phyloP scores from a whole-genome alignment of 2,329 filamentous ascomycete species.

The Aspergillus sp. region DNA sequence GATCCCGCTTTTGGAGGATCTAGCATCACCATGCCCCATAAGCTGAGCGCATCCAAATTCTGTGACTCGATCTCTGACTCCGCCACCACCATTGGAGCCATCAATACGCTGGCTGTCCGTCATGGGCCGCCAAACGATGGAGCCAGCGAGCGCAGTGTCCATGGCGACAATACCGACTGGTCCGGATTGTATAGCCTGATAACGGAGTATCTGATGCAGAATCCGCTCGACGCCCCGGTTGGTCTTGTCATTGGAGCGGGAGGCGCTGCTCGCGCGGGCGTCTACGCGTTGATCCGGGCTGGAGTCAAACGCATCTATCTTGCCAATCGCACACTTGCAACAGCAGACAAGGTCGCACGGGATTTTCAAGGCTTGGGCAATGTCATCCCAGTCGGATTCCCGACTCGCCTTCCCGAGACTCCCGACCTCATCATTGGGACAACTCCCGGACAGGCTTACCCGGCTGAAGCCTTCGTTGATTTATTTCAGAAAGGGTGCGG shows the following conservation, averaged over 20 bases:
- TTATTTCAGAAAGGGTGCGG: neutral
- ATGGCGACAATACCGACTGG: neutral
- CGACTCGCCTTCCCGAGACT: neutral
- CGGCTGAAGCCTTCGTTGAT: neutral
- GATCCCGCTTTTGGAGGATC: conserved; percentile 75
- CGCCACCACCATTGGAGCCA: neutral
- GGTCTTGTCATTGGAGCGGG: conserved; percentile 7
- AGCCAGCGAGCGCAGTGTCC: neutral
- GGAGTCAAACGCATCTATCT: neutral
- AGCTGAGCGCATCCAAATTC: conserved; percentile 5
- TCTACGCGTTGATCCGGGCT: conserved; percentile 2
- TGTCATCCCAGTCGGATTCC: neutral
- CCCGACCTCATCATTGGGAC: neutral
- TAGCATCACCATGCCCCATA: conserved; percentile 60
- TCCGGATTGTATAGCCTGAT: neutral
- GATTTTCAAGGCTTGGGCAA: neutral
- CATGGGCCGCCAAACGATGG: neutral
- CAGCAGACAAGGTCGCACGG: neutral
- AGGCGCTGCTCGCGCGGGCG: neutral
- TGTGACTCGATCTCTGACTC: neutral
- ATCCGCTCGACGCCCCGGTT: neutral
- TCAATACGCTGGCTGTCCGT: neutral
- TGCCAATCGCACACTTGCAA: neutral
- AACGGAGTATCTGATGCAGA: neutral
- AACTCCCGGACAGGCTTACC: neutral